Conservation (phyloP, 2,329 filamentous ascomycete species). For the Clonostachys chloroleuca region DNA sequence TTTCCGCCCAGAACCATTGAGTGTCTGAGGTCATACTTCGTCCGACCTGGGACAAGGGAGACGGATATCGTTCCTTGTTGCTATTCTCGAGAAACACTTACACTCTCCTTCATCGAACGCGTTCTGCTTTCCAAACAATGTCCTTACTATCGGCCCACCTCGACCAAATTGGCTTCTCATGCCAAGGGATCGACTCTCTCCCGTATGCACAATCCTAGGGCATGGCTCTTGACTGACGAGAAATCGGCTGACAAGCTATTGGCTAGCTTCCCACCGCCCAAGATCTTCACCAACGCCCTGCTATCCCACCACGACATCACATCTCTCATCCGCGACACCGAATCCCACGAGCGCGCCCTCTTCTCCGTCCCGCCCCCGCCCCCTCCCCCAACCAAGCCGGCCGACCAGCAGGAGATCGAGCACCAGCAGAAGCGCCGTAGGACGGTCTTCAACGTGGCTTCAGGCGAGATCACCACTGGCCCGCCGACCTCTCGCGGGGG, state of each 20-base stretch:
- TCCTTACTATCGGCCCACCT: conserved; percentile 66
- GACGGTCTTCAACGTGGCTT: conserved; percentile 63
- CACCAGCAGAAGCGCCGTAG: conserved; percentile 36
- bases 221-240: not conserved
- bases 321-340: conserved; percentile 88
- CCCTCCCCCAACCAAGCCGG: conserved; percentile 37
- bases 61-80: no score
- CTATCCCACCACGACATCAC: conserved; percentile 90
- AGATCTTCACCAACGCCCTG: conserved; percentile 91
- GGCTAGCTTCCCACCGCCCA: conserved; percentile 78
- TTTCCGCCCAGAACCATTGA: no score
- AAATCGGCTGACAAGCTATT: not conserved
- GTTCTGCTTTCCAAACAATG: conserved; percentile 36
- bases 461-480: conserved; percentile 57
- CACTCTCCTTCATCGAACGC: no score
- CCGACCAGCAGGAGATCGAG: conserved; percentile 25
- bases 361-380: conserved; percentile 85
- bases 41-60: no score
- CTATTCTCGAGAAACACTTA: no score
- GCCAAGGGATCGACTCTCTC: conserved; percentile 69
- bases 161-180: conserved; percentile 74
- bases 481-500: conserved; percentile 32
- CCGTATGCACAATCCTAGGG: conserved; percentile 45
- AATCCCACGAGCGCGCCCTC: conserved; percentile 87
- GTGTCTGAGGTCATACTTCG: no score